phyloP scores from a whole-genome alignment of 1,284 basidiomycete genomes.

The Cryptococcus hybrid region DNA sequence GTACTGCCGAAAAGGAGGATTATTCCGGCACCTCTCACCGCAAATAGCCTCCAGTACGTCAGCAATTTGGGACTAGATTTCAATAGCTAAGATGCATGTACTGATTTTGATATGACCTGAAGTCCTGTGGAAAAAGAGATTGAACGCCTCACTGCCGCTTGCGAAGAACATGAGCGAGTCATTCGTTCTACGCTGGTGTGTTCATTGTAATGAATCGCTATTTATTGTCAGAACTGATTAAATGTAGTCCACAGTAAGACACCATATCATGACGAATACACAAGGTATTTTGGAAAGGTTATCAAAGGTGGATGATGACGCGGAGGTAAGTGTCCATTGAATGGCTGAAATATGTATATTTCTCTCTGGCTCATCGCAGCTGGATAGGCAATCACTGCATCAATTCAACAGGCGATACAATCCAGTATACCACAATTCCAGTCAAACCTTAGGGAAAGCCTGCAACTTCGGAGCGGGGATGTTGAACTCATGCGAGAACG shows the following conservation, averaged over 20 bases:
- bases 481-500: constrained; percentile 36
- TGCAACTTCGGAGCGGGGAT: constrained; percentile 21
- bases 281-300: constrained; percentile 25
- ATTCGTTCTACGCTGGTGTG: constrained; percentile 37
- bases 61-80: not conserved
- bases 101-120: constrained; percentile 1
- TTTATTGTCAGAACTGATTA: not conserved
- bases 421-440: constrained; percentile 16
- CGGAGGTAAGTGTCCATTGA: constrained; percentile 24
- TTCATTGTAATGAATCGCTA: not conserved
- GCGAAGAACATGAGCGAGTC: constrained; percentile 40
- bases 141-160: constrained; percentile 27
- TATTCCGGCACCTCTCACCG: constrained; percentile 7
- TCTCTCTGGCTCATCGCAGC: not conserved
- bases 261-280: constrained; percentile 37
- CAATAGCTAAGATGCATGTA: not conserved
- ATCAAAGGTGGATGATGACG: constrained; percentile 30
- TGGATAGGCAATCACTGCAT: constrained; percentile 8
- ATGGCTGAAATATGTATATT: not conserved
- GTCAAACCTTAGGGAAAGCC: constrained; percentile 18
- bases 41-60: constrained; percentile 14
- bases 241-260: constrained; percentile 37
- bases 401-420: constrained; percentile 19
- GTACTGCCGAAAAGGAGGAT: constrained; percentile 8
- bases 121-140: constrained; percentile 40